Percentiles rank a stretch among this genome's conserved stretches.
These are phyloP conservation scores for Cenococcum geophilum DNA, from an alignment of 495 filamentous ascomycete species.

Conservation along the genomic window DNA sequence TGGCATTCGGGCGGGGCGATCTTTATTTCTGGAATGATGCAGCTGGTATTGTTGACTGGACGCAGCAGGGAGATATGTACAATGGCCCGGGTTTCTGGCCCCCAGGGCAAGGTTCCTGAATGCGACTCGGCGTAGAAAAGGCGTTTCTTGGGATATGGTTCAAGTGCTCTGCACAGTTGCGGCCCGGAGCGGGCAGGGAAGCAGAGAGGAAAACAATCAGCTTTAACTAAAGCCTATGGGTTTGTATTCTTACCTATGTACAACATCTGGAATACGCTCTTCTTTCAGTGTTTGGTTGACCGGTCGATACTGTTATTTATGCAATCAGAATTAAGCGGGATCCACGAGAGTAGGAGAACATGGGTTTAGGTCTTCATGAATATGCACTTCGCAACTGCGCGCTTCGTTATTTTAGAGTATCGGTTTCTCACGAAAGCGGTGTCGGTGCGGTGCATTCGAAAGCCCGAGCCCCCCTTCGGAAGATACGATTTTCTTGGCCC, in stretches of 20 bases:
- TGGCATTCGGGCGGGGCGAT: conserved; percentile 25
- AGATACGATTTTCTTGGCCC: no score
- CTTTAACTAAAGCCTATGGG: not conserved
- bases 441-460: no score
- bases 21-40: conserved; percentile 27
- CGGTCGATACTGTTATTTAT: no score
- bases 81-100: not conserved
- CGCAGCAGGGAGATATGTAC: not conserved
- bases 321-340: no score
- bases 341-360: no score
- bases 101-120: not conserved
- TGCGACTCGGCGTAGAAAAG: not conserved
- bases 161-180: not conserved
- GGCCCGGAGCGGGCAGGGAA: not conserved
- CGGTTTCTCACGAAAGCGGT: no score
- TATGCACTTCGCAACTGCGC: no score
- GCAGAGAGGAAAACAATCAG: no score
- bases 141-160: not conserved
- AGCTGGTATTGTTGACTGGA: not conserved
- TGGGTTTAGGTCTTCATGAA: no score
- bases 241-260: not conserved
- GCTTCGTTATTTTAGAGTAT: no score
- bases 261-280: not conserved
- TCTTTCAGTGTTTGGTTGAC: not conserved
- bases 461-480: no score